Percentiles rank a stretch among this genome's conserved stretches.
These are phyloP conservation scores for Poa pratensis DNA, from an alignment of 176 grass and related monocot genomes.

Conservation along the genomic window DNA sequence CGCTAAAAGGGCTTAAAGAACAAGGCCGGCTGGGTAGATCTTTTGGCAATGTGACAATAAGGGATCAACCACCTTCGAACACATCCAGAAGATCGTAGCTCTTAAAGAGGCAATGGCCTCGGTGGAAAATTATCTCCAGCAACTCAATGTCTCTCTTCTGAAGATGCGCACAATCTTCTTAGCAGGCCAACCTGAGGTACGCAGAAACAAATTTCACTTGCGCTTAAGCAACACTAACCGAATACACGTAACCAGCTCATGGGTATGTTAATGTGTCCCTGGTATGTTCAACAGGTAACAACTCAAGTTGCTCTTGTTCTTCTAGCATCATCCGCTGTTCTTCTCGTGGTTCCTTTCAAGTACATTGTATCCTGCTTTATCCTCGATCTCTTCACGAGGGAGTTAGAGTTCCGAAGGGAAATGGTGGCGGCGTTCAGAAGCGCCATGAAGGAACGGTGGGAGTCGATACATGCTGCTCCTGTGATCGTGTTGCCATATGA, in stretches of 20 bases:
- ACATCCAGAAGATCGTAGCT: slow-evolving; percentile 91
- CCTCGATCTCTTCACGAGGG: slow-evolving; percentile 79
- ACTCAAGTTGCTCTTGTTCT: slow-evolving; percentile 75
- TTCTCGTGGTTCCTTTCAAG: slow-evolving; percentile 87
- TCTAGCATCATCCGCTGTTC: slow-evolving; percentile 59
- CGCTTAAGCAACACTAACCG: not conserved
- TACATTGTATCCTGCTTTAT: slow-evolving; percentile 64
- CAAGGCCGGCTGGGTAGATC: slow-evolving; percentile 91
- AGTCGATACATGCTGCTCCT: slow-evolving; percentile 78
- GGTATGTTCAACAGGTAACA: slow-evolving; percentile 67
- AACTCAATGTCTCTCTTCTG: slow-evolving; percentile 81
- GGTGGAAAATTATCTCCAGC: slow-evolving; percentile 91
- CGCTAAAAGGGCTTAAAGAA: slow-evolving; percentile 82
- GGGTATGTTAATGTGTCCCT: not conserved
- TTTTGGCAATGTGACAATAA: slow-evolving; percentile 89
- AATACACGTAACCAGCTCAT: slow-evolving; percentile 6
- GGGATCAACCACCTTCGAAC: slow-evolving; percentile 91
- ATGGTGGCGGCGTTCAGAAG: slow-evolving; percentile 72
- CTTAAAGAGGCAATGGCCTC: slow-evolving; percentile 96
- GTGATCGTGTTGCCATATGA: slow-evolving; percentile 80
- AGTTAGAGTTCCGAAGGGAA: slow-evolving; percentile 74
- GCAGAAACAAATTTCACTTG: slow-evolving; percentile 25
- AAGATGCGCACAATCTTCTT: slow-evolving; percentile 76
- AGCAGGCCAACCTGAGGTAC: slow-evolving; percentile 93
- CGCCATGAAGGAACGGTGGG: slow-evolving; percentile 80